Percentiles rank a stretch among this genome's conserved stretches.
These are phyloP conservation scores for Sphaerobolus stellatus DNA, from an alignment of 1,284 basidiomycete species.

Conservation along the genomic window DNA sequence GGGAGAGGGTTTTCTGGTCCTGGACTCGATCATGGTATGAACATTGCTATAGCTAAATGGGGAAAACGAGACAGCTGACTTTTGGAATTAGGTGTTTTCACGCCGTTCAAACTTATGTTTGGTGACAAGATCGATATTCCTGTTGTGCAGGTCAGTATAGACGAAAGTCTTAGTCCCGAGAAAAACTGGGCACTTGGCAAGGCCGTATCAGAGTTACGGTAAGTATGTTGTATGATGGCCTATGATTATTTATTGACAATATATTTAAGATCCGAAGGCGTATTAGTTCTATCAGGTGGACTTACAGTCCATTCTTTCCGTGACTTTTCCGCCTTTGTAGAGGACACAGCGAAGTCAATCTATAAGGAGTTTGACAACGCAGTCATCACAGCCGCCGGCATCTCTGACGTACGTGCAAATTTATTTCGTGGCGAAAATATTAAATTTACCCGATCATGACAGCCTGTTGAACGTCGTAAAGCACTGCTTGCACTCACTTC, in stretches of 20 bases:
- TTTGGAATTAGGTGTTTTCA: slow-evolving; percentile 50
- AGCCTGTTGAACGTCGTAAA: slow-evolving; percentile 42
- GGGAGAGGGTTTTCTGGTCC: slow-evolving; percentile 66
- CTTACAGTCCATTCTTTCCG: slow-evolving; percentile 66
- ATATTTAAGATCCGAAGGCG: slow-evolving; percentile 52
- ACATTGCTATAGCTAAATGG: background rate
- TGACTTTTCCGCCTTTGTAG: slow-evolving; percentile 53
- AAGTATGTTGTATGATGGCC: too few relatives aligned
- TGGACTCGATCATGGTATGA: slow-evolving; percentile 54
- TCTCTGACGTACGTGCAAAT: slow-evolving; percentile 40
- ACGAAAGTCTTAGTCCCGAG: slow-evolving; percentile 56
- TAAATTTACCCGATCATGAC: background rate
- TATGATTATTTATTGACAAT: background rate
- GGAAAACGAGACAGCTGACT: background rate
- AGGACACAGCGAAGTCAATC: slow-evolving; percentile 44
- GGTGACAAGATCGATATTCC: slow-evolving; percentile 62
- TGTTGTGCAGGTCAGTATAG: slow-evolving; percentile 70
- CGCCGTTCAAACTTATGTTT: slow-evolving; percentile 78
- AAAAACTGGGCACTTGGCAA: slow-evolving; percentile 66
- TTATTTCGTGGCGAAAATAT: background rate
- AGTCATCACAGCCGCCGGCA: slow-evolving; percentile 52
- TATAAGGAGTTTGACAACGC: slow-evolving; percentile 61
- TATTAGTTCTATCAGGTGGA: slow-evolving; percentile 71
- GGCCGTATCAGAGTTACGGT: slow-evolving; percentile 60
- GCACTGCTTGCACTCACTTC: slow-evolving; percentile 50